A percentile compares a stretch with the other conserved stretches of the same genome.
Evolutionary conservation across 768 basidiomycete species (phyloP).

Genomic region (Ramaria rubella): DNA sequence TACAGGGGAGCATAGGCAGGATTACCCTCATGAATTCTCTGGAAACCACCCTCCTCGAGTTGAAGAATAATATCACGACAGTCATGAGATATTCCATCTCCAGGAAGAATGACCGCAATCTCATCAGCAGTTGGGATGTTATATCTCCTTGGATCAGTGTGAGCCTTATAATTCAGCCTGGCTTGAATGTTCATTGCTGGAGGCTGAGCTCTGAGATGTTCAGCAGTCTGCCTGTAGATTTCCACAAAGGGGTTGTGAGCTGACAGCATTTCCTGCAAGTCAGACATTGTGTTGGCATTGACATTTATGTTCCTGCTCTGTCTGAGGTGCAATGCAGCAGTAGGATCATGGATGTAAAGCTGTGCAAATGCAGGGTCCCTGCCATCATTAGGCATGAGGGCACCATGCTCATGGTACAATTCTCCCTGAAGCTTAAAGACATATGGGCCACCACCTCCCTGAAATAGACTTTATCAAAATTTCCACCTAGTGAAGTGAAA

Average conservation of each 20-base stretch:
- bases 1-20: no score
- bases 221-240: neutral
- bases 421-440: conserved; percentile 31
- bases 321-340: neutral
- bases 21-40: conserved; percentile 30
- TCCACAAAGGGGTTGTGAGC: conserved; percentile 2
- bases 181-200: neutral
- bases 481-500: conserved; percentile 32
- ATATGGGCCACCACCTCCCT: conserved; percentile 26
- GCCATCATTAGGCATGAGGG: no score
- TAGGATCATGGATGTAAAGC: no score
- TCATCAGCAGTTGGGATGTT: conserved; percentile 37
- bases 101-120: conserved; percentile 37
- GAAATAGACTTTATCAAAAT: conserved; percentile 24
- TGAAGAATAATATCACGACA: conserved; percentile 31
- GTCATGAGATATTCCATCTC: conserved; percentile 17
- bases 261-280: no score
- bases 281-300: no score
- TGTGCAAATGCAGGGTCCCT: no score
- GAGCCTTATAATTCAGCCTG: conserved; percentile 12
- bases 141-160: no score
- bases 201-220: no score
- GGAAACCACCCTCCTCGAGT: conserved; percentile 20
- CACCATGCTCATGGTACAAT: conserved; percentile 32
- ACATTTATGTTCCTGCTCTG: neutral